Evolutionary conservation across 192 early-diverging fungal species (phyloP).

Genomic region (Backusella westeae): DNA sequence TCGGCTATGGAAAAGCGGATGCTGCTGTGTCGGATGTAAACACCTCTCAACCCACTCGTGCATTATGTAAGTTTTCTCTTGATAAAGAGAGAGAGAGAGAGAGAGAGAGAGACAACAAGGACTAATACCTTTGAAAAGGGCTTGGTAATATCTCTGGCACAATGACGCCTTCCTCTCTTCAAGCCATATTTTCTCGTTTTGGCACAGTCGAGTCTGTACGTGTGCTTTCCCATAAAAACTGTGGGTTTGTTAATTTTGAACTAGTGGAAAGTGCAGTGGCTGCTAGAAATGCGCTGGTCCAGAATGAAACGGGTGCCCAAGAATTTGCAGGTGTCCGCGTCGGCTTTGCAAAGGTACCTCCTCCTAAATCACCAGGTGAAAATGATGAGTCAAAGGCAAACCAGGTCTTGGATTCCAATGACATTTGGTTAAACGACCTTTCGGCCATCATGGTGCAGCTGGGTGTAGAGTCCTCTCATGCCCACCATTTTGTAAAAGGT

Average conservation of each 20-base stretch:
- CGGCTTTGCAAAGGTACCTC: slow-evolving; percentile 91
- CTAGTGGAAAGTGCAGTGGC: slow-evolving; percentile 84
- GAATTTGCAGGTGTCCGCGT: slow-evolving; percentile 70
- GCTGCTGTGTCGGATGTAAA: slow-evolving; percentile 36
- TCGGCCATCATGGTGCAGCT: neutral
- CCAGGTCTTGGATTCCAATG: neutral
- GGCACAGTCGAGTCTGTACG: slow-evolving; percentile 91
- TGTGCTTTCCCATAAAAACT: slow-evolving; percentile 93
- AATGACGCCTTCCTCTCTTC: slow-evolving; percentile 68
- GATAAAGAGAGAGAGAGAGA: neutral
- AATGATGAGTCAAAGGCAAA: slow-evolving; percentile 22
- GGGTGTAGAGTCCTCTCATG: neutral
- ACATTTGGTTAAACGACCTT: slow-evolving; percentile 2
- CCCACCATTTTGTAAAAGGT: slow-evolving; percentile 1
- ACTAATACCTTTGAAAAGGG: slow-evolving; percentile 43
- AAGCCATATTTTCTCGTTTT: slow-evolving; percentile 72
- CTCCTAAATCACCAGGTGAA: slow-evolving; percentile 37
- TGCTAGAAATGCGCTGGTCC: slow-evolving; percentile 84
- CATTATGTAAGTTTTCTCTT: slow-evolving; percentile 57
- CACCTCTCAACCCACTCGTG: slow-evolving; percentile 68
- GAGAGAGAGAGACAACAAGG: neutral
- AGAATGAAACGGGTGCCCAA: slow-evolving; percentile 76
- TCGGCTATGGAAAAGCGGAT: slow-evolving; percentile 84
- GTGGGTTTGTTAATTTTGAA: slow-evolving; percentile 96
- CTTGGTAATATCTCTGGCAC: slow-evolving; percentile 88